Base-by-base conservation (phyloP, 495 filamentous ascomycete genomes). In the Platismatia glauca region DNA sequence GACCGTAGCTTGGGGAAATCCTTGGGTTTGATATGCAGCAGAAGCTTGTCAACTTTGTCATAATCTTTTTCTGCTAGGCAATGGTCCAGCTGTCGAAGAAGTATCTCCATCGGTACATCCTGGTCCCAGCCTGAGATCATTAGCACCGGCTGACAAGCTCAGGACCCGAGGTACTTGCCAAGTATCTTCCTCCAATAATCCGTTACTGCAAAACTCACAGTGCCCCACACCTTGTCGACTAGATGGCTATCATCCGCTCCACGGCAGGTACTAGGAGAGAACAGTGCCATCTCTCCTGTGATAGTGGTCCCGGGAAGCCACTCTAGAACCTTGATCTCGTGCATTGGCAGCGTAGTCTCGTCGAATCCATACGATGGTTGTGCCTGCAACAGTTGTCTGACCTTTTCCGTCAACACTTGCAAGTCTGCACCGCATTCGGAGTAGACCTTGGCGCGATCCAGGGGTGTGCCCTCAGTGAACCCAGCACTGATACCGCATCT, bases 231-330 rank as follows among this genome's bases (percentile, higher is more conserved):
- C 3, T 63, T 66, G 38, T 69, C 62, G 7, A 72, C 69, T 15
- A 75, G 55, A 20, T 68, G 38, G 27, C 48, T 55, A 29, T 71
- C 60, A 20, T 62, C 66, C 24, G 46, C 7, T 48, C 69, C 63
- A 57, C 71, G 64, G 38, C 71, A 73, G 15, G 64, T 37, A n/a
- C 59, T 24, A 27, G 73, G 62, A 20, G 61, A 38, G 34, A 60
- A 34, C 18, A 75, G n/a, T 31, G 29, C 6, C 7, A 67, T 31
- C 13, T 50, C 61, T 4, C 60, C 63, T n/a, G 46, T 43, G 8
- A 27, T n/a, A 59, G 57, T 55, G 16, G 35, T n/a, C 7, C 67
- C 70, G 11, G 74, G 74, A 48, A 76, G 52, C 74, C 74, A 76
- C 46, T 67, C 55, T 50, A 60, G 18, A 34, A 12, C 57, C 55